Conservation (phyloP, 257 asterid species). For the Gentiana dahurica region DNA sequence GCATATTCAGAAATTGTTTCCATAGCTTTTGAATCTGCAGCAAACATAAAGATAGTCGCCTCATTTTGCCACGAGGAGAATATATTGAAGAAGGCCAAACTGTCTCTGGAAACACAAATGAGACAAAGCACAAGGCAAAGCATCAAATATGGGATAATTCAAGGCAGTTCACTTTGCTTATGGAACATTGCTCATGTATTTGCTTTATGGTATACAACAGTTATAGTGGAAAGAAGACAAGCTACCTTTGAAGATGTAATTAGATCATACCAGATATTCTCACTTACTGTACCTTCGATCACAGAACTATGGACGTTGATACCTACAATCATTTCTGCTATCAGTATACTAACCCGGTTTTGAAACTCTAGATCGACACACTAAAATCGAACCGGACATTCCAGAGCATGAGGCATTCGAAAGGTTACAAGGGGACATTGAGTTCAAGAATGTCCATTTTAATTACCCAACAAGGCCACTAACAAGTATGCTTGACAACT, state of each 20-base stretch:
- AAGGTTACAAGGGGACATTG: conserved; percentile 45
- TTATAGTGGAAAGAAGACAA: conserved; percentile 47
- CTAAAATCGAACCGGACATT: conserved; percentile 51
- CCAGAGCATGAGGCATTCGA: conserved; percentile 27
- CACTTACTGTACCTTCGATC: conserved; percentile 74
- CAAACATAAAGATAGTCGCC: conserved; percentile 51
- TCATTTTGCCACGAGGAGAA: conserved; percentile 69
- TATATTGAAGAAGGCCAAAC: conserved; percentile 43
- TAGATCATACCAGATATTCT: conserved; percentile 69
- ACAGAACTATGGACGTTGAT: conserved; percentile 74
- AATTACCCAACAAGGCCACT: conserved; percentile 57
- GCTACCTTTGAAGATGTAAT: conserved; percentile 55
- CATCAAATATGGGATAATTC: conserved; percentile 55
- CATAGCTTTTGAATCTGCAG: conserved; percentile 65
- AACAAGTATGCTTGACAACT: conserved; percentile 35
- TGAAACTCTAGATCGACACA: conserved; percentile 47
- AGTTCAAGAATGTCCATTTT: conserved; percentile 38
- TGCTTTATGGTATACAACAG: conserved; percentile 66
- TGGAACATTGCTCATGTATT: conserved; percentile 82
- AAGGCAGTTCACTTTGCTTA: conserved; percentile 61
- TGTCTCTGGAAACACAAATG: conserved; percentile 23
- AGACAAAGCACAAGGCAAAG: conserved; percentile 39
- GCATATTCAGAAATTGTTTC: conserved; percentile 46
- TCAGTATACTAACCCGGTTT: conserved; percentile 53
- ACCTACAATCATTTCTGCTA: conserved; percentile 68